A percentile compares a stretch with the other conserved stretches of the same genome.
These are phyloP conservation scores for Chrysoporthe deuterocubensis DNA, from an alignment of 2,329 filamentous ascomycete genomes.

Conservation along the genomic window DNA sequence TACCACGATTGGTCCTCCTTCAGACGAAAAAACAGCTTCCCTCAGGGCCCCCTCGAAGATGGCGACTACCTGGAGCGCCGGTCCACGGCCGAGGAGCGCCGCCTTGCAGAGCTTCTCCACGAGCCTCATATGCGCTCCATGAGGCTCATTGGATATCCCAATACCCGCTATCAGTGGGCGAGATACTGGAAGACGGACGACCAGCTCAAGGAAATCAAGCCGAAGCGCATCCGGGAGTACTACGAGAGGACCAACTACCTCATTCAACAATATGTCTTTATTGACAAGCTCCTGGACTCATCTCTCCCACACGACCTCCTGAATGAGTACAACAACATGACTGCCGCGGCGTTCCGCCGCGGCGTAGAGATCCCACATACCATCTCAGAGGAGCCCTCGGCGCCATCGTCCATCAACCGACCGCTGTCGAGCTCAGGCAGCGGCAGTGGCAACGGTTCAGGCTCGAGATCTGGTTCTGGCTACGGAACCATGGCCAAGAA, in stretches of 20 bases:
- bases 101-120: constrained; percentile 62
- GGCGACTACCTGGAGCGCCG: constrained; percentile 48
- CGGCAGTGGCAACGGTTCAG: constrained; percentile 8
- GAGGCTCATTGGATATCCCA: constrained; percentile 86
- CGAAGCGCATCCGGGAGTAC: constrained; percentile 73
- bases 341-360: constrained; percentile 57
- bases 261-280: constrained; percentile 91
- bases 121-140: constrained; percentile 80
- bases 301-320: constrained; percentile 90
- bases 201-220: constrained; percentile 72
- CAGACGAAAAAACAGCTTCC: constrained; percentile 24
- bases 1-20: constrained; percentile 29
- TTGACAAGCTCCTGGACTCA: constrained; percentile 87
- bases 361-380: constrained; percentile 69
- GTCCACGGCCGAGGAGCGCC: constrained; percentile 57
- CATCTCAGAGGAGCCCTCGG: constrained; percentile 70
- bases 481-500: constrained; percentile 45
- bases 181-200: constrained; percentile 83
- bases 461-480: constrained; percentile 9
- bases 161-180: constrained; percentile 84
- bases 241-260: constrained; percentile 89
- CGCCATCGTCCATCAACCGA: constrained; percentile 37
- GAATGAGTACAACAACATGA: constrained; percentile 79
- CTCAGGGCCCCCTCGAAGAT: constrained; percentile 17
- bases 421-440: constrained; percentile 32